These are phyloP conservation scores for Heterobasidion irregulare DNA, from an alignment of 1,284 basidiomycete species.

Conservation along the genomic window DNA sequence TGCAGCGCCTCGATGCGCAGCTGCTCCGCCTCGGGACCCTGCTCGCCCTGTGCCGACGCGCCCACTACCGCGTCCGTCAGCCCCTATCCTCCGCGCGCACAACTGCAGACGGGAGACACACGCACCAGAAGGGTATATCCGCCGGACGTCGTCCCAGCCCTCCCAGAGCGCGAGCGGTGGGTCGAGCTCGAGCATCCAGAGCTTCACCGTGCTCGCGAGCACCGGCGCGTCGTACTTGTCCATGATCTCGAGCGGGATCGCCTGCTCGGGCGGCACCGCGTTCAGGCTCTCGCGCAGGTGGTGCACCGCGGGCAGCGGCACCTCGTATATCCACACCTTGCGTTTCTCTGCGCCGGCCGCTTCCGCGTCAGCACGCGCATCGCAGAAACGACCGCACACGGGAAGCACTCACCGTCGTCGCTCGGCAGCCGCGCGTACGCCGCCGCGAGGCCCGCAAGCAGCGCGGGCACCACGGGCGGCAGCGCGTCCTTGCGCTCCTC, in stretches of 20 bases:
- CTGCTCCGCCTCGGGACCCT: conserved; percentile 40
- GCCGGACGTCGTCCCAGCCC: conserved; percentile 84
- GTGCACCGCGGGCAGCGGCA: conserved; percentile 76
- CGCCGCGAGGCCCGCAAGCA: conserved; percentile 58
- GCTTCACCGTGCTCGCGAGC: conserved; percentile 75
- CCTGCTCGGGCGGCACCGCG: conserved; percentile 53
- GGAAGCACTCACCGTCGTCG: conserved; percentile 47
- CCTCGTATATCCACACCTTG: conserved; percentile 90
- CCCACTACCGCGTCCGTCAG: conserved; percentile 34
- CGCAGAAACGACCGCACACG: background rate
- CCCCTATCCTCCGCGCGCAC: background rate
- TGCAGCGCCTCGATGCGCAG: conserved; percentile 64
- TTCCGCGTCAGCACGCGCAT: background rate
- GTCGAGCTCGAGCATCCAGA: conserved; percentile 83
- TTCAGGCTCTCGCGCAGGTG: conserved; percentile 80
- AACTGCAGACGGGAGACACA: background rate
- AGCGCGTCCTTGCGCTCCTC: conserved; percentile 56
- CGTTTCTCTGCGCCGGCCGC: conserved; percentile 56
- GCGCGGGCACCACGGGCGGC: conserved; percentile 68
- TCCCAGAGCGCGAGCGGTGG: conserved; percentile 80
- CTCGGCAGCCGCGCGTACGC: conserved; percentile 57
- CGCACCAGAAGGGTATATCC: conserved; percentile 65
- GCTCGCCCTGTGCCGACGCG: conserved; percentile 37
- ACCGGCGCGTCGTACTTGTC: conserved; percentile 79
- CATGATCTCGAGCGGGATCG: conserved; percentile 60